Percentiles rank a stretch among this genome's conserved stretches.
These are phyloP conservation scores for Annona squamosa DNA, from an alignment of 164 flowering plant species.

Conservation along the genomic window DNA sequence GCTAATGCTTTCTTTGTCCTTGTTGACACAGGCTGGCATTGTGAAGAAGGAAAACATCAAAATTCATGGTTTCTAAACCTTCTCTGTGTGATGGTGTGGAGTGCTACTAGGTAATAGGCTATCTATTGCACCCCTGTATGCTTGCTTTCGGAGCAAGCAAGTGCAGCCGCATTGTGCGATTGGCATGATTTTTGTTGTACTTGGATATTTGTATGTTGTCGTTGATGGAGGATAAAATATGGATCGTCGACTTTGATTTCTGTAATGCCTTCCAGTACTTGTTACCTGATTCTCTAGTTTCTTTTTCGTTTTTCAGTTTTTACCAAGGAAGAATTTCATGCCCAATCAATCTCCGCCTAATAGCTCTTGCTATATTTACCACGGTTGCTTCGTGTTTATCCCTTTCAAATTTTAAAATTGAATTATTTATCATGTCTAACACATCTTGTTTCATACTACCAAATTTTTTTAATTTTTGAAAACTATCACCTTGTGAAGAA, in stretches of 20 bases:
- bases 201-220: neutral
- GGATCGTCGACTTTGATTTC: neutral
- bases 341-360: no score
- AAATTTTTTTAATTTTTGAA: no score
- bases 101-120: neutral
- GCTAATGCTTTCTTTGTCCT: neutral
- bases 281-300: no score
- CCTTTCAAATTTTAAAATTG: no score
- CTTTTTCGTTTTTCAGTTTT: no score
- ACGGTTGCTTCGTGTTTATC: no score
- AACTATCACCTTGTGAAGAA: no score
- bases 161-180: neutral
- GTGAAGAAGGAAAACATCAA: slow-evolving; percentile 21
- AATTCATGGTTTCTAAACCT: slow-evolving; percentile 17
- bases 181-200: neutral
- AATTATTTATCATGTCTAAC: no score
- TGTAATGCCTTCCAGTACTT: neutral
- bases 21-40: slow-evolving; percentile 16
- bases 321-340: no score
- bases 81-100: neutral
- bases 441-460: no score
- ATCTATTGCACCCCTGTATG: neutral
- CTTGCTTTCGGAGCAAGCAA: neutral
- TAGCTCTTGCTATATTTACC: no score
- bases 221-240: neutral